phyloP scores from a whole-genome alignment of 805 yeast genomes.

The Sugiyamaella qingdaonensis region DNA sequence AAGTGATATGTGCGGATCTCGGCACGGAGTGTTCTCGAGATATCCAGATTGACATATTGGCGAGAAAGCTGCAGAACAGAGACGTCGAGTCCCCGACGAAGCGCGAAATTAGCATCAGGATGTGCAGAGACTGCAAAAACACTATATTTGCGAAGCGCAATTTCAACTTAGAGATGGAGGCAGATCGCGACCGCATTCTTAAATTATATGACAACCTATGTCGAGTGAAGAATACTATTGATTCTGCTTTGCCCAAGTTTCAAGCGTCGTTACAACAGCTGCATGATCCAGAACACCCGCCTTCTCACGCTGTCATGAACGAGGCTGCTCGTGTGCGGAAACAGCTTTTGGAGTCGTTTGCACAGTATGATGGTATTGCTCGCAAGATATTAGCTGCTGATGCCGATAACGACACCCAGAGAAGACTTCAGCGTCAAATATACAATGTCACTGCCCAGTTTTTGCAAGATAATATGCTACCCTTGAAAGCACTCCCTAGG shows the following conservation, averaged over 20 bases:
- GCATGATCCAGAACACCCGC: conserved; percentile 33
- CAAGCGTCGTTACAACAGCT: conserved; percentile 36
- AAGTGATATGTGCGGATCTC: conserved; percentile 68
- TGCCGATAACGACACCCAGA: conserved; percentile 41
- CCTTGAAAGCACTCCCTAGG: conserved; percentile 57
- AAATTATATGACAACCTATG: conserved; percentile 41
- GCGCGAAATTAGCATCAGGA: conserved; percentile 39
- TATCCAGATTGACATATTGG: conserved; percentile 47
- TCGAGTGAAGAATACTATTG: conserved; percentile 37
- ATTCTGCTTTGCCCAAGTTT: conserved; percentile 41
- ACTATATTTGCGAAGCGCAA: conserved; percentile 54
- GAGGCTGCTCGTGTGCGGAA: conserved; percentile 42
- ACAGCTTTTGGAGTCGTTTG: conserved; percentile 46
- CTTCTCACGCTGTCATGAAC: conserved; percentile 30
- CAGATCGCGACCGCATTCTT: conserved; percentile 37
- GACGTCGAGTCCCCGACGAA: conserved; percentile 16
- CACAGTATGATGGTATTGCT: conserved; percentile 47
- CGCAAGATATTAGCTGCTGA: conserved; percentile 39
- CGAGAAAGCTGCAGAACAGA: conserved; percentile 26
- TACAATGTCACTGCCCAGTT: conserved; percentile 53
- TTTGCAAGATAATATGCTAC: conserved; percentile 63
- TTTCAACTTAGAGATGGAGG: conserved; percentile 38
- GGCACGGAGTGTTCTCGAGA: conserved; percentile 66
- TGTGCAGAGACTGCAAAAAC: conserved; percentile 69
- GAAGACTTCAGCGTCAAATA: conserved; percentile 49